phyloP scores from a whole-genome alignment of 2,329 filamentous ascomycete species.

The Fusarium sp. region DNA sequence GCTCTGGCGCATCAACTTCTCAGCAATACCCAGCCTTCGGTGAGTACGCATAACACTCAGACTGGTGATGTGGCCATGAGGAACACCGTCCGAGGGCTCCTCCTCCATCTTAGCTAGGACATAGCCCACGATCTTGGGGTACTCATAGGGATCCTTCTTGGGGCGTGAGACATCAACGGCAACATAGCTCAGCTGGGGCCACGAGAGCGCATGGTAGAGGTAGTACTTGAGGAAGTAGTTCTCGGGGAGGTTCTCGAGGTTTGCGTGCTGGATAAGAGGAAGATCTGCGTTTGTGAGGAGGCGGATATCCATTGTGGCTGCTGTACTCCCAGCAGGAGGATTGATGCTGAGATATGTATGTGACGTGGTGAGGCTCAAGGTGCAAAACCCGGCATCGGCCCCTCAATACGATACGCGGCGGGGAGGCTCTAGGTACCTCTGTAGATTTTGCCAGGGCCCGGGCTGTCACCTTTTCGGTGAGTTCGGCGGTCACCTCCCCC shows the following conservation, averaged over 20 bases:
- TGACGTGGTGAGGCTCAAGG: slow-evolving; percentile 18
- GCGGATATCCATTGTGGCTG: slow-evolving; percentile 82
- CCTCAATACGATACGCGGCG: slow-evolving; percentile 21
- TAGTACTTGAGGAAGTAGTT: slow-evolving; percentile 99
- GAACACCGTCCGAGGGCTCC: slow-evolving; percentile 88
- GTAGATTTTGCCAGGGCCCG: slow-evolving; percentile 11
- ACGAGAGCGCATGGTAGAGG: slow-evolving; percentile 97
- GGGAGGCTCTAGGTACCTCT: background rate
- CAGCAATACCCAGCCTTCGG: slow-evolving; percentile 86
- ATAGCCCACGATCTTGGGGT: slow-evolving; percentile 97
- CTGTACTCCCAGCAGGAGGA: background rate
- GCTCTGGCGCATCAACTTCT: slow-evolving; percentile 97
- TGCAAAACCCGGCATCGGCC: slow-evolving; percentile 17
- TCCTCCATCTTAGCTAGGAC: slow-evolving; percentile 99
- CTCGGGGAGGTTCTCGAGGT: slow-evolving; percentile 98
- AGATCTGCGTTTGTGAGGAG: slow-evolving; percentile 84
- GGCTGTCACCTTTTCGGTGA: slow-evolving; percentile 3
- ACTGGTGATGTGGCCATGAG: slow-evolving; percentile 95
- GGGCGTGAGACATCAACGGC: slow-evolving; percentile 90
- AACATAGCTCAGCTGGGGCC: slow-evolving; percentile 96
- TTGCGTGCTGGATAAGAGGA: slow-evolving; percentile 94
- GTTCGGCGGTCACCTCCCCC: slow-evolving; percentile 23
- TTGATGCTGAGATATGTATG: background rate
- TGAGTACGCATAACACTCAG: slow-evolving; percentile 97
- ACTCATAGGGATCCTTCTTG: slow-evolving; percentile 80